Conservation (phyloP, 257 asterid genomes). For the Gardenia jasminoides region DNA sequence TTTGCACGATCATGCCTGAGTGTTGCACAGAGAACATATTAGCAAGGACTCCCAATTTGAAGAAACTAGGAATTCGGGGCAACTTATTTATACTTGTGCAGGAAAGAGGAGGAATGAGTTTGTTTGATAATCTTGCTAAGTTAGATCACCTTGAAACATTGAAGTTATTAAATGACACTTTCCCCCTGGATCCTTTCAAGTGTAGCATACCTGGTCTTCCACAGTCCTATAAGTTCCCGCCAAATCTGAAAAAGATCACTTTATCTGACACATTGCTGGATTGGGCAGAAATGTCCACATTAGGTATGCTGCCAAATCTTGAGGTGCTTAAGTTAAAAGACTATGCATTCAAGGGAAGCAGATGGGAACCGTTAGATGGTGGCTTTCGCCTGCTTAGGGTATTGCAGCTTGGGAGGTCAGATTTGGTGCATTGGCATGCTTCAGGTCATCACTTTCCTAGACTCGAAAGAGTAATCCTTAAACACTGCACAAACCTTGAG, state of each 20-base stretch:
- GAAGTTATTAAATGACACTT: conserved; percentile 39
- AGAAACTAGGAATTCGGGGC: conserved; percentile 40
- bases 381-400: conserved; percentile 40
- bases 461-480: conserved; percentile 28
- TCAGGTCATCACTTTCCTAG: conserved; percentile 42
- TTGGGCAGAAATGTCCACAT: conserved; percentile 37
- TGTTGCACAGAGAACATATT: conserved; percentile 42
- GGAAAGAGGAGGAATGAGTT: not conserved
- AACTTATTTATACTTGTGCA: conserved; percentile 26
- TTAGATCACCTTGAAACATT: conserved; percentile 36
- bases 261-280: conserved; percentile 36
- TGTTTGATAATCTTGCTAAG: conserved; percentile 37
- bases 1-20: conserved; percentile 34
- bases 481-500: conserved; percentile 24
- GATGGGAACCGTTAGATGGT: conserved; percentile 41
- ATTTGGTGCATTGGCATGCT: conserved; percentile 45
- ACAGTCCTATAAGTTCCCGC: conserved; percentile 39
- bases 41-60: conserved; percentile 38
- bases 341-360: conserved; percentile 37
- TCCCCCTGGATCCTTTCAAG: conserved; percentile 33
- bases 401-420: conserved; percentile 37
- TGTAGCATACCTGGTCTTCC: conserved; percentile 32
- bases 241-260: conserved; percentile 44
- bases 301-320: conserved; percentile 37
- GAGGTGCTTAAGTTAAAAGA: conserved; percentile 46